Base-by-base conservation (phyloP, 2,329 filamentous ascomycete genomes). In the Stemphylium beticola region DNA sequence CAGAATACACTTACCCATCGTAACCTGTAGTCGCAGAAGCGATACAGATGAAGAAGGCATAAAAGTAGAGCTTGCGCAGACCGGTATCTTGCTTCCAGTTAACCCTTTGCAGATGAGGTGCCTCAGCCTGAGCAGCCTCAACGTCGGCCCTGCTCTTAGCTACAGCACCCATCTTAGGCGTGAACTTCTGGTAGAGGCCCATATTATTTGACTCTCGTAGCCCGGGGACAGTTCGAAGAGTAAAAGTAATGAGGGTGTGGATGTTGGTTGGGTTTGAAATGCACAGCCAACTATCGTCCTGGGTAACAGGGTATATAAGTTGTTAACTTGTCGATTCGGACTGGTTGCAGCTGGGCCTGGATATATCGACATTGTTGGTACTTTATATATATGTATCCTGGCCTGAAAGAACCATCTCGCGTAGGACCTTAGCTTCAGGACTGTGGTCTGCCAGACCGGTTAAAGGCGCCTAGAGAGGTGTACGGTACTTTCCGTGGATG, bases 21-120 rank as follows among this genome's bases (percentile, higher is more conserved):
- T 83, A 83, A 64, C 81, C 80, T 33, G 82, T 85, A 32, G 83
- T 84, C 12, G 83, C 83, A 24, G 83, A 85, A 43, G 80, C 81
- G 60, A 84, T 72, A 62, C 79, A 83, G 49, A 83, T 79, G 48
- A 83, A 71, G 59, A 81, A 71, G 45, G 78, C 78, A 63, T 78
- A 83, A 62, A 82, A 81, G 74, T 85, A 85, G 8, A 85, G 76
- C 73, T 81, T 81, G 66, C 83, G 76, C 64, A 86, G 76, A 39
- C 82, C 82, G n/a, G 82, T 79, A 24, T 85, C 81, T 60, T 77
- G 81, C 43, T 66, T 80, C 83, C 83, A 85, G 61, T 78, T 69
- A 48, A 85, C 81, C 57, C 60, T 76, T 64, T 80, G 78, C 56
- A 83, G 81, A 47, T 79, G 67, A 57, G 81, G 81, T n/a, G 80